These are phyloP conservation scores for Rhynchosporium graminicola DNA, from an alignment of 2,329 filamentous ascomycete genomes.

Conservation along the genomic window DNA sequence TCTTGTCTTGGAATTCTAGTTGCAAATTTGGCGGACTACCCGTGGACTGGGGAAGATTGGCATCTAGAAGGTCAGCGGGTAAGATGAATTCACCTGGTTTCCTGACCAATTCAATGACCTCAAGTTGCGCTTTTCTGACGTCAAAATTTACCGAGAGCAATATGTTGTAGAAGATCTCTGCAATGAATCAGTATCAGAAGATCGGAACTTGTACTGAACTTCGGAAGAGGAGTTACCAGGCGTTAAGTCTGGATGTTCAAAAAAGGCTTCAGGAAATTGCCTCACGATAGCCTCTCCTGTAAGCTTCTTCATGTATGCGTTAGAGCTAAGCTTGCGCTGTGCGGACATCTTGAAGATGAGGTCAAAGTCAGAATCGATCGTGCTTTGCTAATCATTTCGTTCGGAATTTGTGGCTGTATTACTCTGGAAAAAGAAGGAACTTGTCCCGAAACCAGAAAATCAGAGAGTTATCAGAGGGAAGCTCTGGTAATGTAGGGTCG, in stretches of 20 bases:
- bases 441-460: neutral
- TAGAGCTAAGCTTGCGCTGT: neutral
- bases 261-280: neutral
- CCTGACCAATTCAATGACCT: neutral
- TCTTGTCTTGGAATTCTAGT: neutral
- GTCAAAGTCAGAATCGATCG: neutral
- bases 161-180: constrained; percentile 1
- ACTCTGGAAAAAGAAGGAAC: neutral
- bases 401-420: neutral
- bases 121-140: neutral
- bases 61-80: neutral
- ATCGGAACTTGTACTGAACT: neutral
- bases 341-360: neutral
- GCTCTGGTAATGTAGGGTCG: no score
- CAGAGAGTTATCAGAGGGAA: no score
- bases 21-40: neutral
- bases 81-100: neutral
- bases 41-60: neutral
- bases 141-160: neutral
- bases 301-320: neutral
- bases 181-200: neutral
- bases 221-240: neutral
- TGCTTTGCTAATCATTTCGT: neutral
- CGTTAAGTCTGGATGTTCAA: neutral
- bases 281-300: neutral